Evolutionary conservation across 2,329 filamentous ascomycete species (phyloP).

Genomic region (Cordyceps tenuipes): DNA sequence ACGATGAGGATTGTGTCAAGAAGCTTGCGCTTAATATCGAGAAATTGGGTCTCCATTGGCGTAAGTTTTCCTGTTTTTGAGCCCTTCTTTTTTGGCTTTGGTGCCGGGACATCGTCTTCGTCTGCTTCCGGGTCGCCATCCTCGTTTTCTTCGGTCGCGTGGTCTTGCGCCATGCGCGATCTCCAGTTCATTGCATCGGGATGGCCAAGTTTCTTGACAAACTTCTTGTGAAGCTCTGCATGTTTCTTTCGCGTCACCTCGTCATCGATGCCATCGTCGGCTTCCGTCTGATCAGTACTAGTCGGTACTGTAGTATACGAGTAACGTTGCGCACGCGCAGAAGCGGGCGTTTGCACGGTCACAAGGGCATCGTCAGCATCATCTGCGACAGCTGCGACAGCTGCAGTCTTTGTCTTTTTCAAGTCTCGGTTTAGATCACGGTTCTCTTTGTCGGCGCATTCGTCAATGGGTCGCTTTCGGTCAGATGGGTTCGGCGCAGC

Average conservation of each 20-base stretch:
- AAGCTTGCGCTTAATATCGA: constrained; percentile 89
- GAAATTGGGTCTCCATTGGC: constrained; percentile 85
- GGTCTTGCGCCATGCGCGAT: constrained; percentile 47
- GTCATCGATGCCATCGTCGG: constrained; percentile 40
- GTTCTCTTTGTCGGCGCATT: constrained; percentile 9
- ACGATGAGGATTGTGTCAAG: constrained; percentile 85
- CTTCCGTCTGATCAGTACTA: constrained; percentile 28
- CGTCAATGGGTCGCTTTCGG: constrained; percentile 34
- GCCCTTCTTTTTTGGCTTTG: constrained; percentile 56
- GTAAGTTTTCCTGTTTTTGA: constrained; percentile 72
- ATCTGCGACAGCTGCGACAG: constrained; percentile 43
- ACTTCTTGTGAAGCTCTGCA: constrained; percentile 69
- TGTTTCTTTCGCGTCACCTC: constrained; percentile 47
- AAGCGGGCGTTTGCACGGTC: constrained; percentile 22
- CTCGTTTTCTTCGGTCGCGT: constrained; percentile 43
- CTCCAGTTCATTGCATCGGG: constrained; percentile 71
- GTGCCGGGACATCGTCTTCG: constrained; percentile 40
- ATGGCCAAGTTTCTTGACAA: constrained; percentile 82
- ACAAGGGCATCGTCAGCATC: constrained; percentile 26
- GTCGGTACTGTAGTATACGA: constrained; percentile 20
- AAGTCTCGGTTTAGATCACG: neutral
- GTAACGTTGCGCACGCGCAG: constrained; percentile 6
- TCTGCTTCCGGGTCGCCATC: constrained; percentile 50
- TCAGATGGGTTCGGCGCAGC: constrained; percentile 33
- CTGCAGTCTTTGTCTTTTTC: constrained; percentile 23